phyloP scores from a whole-genome alignment of 192 early-diverging fungal genomes.

The Coemansia sp. region DNA sequence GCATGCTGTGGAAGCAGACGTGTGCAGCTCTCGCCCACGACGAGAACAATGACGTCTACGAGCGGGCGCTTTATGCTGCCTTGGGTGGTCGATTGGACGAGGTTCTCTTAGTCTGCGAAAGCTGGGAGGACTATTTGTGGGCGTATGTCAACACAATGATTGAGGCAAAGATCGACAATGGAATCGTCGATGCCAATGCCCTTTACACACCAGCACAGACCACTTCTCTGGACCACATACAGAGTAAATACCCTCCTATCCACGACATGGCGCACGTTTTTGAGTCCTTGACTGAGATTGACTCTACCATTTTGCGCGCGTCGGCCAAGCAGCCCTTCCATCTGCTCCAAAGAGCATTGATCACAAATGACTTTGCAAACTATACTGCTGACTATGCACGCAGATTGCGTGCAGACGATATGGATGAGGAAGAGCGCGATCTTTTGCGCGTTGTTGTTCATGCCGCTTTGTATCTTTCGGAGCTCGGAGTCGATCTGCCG shows the following conservation, averaged over 20 bases:
- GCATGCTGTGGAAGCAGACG: slow-evolving; percentile 47
- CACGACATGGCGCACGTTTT: slow-evolving; percentile 22
- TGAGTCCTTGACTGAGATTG: slow-evolving; percentile 19
- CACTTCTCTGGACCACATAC: slow-evolving; percentile 31
- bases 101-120: slow-evolving; percentile 73
- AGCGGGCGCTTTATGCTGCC: slow-evolving; percentile 79
- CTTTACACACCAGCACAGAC: slow-evolving; percentile 37
- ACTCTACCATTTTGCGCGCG: slow-evolving; percentile 20
- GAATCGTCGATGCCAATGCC: slow-evolving; percentile 15
- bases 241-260: slow-evolving; percentile 30
- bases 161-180: slow-evolving; percentile 62
- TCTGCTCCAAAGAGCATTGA: slow-evolving; percentile 33
- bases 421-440: slow-evolving; percentile 20
- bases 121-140: slow-evolving; percentile 92
- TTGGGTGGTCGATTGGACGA: slow-evolving; percentile 73
- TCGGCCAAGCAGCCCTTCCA: slow-evolving; percentile 38
- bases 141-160: slow-evolving; percentile 73
- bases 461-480: slow-evolving; percentile 64
- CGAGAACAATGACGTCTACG: slow-evolving; percentile 61
- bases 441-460: slow-evolving; percentile 74
- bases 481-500: slow-evolving; percentile 55
- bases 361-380: slow-evolving; percentile 18
- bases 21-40: slow-evolving; percentile 52
- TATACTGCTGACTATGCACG: slow-evolving; percentile 27
- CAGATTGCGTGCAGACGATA: slow-evolving; percentile 3